Evolutionary conservation across 1,284 basidiomycete genomes (phyloP).

Genomic region (Dichomitus squalens): DNA sequence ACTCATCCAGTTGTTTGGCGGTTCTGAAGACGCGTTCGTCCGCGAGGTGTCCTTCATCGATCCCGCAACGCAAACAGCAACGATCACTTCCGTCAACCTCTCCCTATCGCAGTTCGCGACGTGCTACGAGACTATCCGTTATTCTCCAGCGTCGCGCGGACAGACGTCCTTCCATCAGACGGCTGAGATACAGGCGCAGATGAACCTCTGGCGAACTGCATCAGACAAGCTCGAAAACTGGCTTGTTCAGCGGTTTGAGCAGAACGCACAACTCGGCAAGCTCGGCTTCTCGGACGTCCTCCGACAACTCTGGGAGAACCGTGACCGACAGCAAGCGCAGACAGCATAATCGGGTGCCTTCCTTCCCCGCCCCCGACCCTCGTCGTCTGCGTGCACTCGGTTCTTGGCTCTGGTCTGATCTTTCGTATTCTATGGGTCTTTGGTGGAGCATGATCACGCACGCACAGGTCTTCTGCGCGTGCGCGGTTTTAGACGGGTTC

Average conservation of each 20-base stretch:
- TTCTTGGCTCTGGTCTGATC: conserved; percentile 1
- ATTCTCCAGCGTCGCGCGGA: conserved; percentile 64
- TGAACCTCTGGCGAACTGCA: conserved; percentile 76
- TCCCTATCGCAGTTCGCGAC: conserved; percentile 88
- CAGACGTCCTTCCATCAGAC: conserved; percentile 77
- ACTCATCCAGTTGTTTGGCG: conserved; percentile 74
- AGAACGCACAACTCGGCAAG: conserved; percentile 87
- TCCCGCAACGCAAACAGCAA: conserved; percentile 74
- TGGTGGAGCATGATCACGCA: conserved; percentile 2
- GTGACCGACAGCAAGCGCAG: conserved; percentile 39
- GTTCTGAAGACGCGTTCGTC: conserved; percentile 91
- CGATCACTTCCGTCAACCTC: conserved; percentile 89
- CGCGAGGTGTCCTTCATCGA: conserved; percentile 93
- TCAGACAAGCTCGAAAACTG: conserved; percentile 83
- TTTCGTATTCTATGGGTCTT: conserved; percentile 10
- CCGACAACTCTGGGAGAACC: conserved; percentile 68
- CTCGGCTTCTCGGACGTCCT: conserved; percentile 87
- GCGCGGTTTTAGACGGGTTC: conserved; percentile 23
- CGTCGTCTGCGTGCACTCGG: neutral
- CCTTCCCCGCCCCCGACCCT: neutral
- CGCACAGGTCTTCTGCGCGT: neutral
- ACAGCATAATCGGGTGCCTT: conserved; percentile 24
- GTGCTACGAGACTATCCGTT: conserved; percentile 88
- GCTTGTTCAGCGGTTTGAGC: conserved; percentile 83
- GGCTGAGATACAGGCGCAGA: conserved; percentile 83